Percentiles rank a stretch among this genome's conserved stretches.
phyloP scores from a whole-genome alignment of 2,329 filamentous ascomycete species.

The Colletotrichum sp. region DNA sequence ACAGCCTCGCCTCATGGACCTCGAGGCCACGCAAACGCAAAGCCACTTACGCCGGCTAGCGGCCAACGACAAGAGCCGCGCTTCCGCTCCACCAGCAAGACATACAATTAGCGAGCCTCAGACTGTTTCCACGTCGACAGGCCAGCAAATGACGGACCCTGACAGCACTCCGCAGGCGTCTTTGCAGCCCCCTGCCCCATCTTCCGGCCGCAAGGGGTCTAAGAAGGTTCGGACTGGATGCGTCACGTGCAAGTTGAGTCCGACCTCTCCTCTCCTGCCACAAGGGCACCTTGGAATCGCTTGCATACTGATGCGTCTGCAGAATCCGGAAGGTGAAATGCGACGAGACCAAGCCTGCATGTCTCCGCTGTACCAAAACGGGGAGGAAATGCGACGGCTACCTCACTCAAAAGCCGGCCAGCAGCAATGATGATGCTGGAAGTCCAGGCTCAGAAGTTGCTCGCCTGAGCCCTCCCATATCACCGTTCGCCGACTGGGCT shows the following conservation, averaged over 20 bases:
- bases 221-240: constrained; percentile 56
- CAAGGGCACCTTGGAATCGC: not conserved
- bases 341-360: constrained; percentile 58
- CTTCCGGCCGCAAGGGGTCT: constrained; percentile 41
- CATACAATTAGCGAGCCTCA: not conserved
- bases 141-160: not conserved
- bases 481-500: constrained; percentile 1
- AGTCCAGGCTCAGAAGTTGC: constrained; percentile 10
- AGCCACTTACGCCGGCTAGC: not conserved
- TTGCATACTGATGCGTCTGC: not conserved
- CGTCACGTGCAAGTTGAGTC: constrained; percentile 59
- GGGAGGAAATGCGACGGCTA: constrained; percentile 64
- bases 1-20: not conserved
- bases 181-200: not conserved
- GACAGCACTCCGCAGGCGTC: not conserved
- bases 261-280: not conserved
- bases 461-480: not conserved
- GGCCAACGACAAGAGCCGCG: not conserved
- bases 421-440: constrained; percentile 9
- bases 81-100: not conserved
- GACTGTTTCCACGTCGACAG: not conserved
- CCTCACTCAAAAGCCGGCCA: constrained; percentile 26
- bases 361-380: constrained; percentile 57
- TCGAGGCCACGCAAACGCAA: not conserved
- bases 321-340: constrained; percentile 63